Evolutionary conservation across 1,284 basidiomycete species (phyloP).

Genomic region (Moesziomyces sp.): DNA sequence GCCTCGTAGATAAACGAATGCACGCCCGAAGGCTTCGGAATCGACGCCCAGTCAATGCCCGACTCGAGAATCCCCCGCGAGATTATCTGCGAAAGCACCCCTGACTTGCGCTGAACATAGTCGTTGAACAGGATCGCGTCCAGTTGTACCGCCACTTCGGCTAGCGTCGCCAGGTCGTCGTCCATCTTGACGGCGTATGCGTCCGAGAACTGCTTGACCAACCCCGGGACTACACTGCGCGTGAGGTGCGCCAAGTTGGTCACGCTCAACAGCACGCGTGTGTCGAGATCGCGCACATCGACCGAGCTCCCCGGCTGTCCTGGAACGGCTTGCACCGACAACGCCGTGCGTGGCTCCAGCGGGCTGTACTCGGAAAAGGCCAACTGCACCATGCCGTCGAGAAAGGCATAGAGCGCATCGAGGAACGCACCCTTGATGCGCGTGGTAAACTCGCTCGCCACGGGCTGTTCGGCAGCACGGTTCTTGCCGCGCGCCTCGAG

Average conservation of each 20-base stretch:
- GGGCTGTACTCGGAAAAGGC: slow-evolving; percentile 72
- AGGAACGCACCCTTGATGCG: slow-evolving; percentile 88
- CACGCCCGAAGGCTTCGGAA: slow-evolving; percentile 84
- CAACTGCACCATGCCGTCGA: slow-evolving; percentile 87
- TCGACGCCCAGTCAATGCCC: slow-evolving; percentile 89
- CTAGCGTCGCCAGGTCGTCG: slow-evolving; percentile 82
- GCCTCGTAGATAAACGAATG: slow-evolving; percentile 92
- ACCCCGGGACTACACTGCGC: slow-evolving; percentile 77
- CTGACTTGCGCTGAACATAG: slow-evolving; percentile 82
- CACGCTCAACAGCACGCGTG: slow-evolving; percentile 85
- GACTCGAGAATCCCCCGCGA: slow-evolving; percentile 81
- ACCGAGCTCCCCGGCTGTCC: slow-evolving; percentile 51
- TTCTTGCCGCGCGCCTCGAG: slow-evolving; percentile 28
- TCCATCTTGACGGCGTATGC: slow-evolving; percentile 80
- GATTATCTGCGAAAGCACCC: slow-evolving; percentile 77
- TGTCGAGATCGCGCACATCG: slow-evolving; percentile 72
- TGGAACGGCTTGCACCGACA: slow-evolving; percentile 45
- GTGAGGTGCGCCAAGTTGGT: slow-evolving; percentile 87
- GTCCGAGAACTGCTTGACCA: slow-evolving; percentile 82
- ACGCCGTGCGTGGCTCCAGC: slow-evolving; percentile 48
- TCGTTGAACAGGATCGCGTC: slow-evolving; percentile 88
- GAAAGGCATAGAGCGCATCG: slow-evolving; percentile 85
- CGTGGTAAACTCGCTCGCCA: slow-evolving; percentile 58
- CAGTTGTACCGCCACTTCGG: slow-evolving; percentile 81
- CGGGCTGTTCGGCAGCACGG: slow-evolving; percentile 17